A percentile compares a stretch with the other conserved stretches of the same genome.
Conservation (phyloP, 495 filamentous ascomycete species). For the Podospora didyma region DNA sequence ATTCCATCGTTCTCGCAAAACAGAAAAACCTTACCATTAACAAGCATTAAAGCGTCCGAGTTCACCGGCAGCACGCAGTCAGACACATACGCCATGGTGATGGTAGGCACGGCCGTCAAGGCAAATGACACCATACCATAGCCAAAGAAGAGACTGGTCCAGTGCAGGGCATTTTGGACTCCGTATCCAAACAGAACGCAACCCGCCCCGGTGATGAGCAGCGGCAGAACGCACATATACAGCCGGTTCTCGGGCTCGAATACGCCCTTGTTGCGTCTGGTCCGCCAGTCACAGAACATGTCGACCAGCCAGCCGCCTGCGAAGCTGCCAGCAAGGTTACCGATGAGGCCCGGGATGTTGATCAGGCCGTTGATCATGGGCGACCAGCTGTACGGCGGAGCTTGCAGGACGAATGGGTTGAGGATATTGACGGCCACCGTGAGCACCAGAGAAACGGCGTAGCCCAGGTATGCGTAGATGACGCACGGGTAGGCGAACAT, state of each 20-base stretch:
- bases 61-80: slow-evolving; percentile 32
- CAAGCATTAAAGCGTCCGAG: slow-evolving; percentile 31
- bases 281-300: slow-evolving; percentile 40
- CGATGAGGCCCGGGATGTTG: slow-evolving; percentile 45
- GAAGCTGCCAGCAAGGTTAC: slow-evolving; percentile 41
- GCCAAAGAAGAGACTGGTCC: slow-evolving; percentile 31
- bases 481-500: slow-evolving; percentile 40
- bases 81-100: slow-evolving; percentile 32
- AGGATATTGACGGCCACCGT: slow-evolving; percentile 61
- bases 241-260: slow-evolving; percentile 56
- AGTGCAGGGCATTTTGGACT: slow-evolving; percentile 24
- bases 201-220: slow-evolving; percentile 33
- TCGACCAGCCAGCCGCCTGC: slow-evolving; percentile 44
- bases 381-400: slow-evolving; percentile 60
- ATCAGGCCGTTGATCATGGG: slow-evolving; percentile 54
- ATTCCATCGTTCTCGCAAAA: not conserved
- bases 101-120: slow-evolving; percentile 31
- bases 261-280: slow-evolving; percentile 43
- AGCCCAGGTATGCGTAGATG: slow-evolving; percentile 38
- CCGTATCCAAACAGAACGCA: slow-evolving; percentile 37
- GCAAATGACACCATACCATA: slow-evolving; percentile 32
- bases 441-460: slow-evolving; percentile 47
- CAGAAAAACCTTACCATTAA: slow-evolving; percentile 27
- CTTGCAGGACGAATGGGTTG: slow-evolving; percentile 60
- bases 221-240: slow-evolving; percentile 40